Evolutionary conservation across 169 alveolate genomes (phyloP).

Genomic region (Pseudocohnilembus persalinus): DNA sequence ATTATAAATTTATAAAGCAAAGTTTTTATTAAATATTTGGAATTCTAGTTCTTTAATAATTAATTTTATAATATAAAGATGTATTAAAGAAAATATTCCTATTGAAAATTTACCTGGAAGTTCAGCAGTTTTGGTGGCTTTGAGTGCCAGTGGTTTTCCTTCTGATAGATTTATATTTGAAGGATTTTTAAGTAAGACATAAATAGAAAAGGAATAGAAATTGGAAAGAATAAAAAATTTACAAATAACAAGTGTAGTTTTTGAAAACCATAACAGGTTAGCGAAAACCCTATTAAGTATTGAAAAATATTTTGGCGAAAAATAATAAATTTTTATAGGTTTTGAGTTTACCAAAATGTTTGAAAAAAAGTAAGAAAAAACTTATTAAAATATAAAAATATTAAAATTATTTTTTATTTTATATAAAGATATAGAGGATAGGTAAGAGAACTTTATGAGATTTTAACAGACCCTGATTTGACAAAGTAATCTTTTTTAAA

Average conservation of each 20-base stretch:
- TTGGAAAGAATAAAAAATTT: conserved; percentile 29
- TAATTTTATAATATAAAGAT: conserved; percentile 25
- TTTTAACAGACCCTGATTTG: conserved; percentile 34
- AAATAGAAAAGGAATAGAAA: conserved; percentile 43
- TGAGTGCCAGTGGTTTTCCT: conserved; percentile 70
- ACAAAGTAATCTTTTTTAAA: conserved; percentile 46
- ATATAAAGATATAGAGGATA: conserved; percentile 44
- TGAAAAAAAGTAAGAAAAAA: conserved; percentile 40
- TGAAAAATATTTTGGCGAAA: conserved; percentile 53
- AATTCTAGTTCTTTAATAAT: too few relatives aligned
- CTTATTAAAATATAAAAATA: too few relatives aligned
- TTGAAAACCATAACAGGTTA: conserved; percentile 63
- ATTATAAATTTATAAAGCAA: background rate
- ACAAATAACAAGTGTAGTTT: conserved; percentile 49
- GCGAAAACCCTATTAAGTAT: conserved; percentile 39
- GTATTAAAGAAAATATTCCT: conserved; percentile 49
- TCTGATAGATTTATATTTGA: conserved; percentile 59
- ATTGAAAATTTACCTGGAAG: conserved; percentile 77
- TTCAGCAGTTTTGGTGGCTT: conserved; percentile 61
- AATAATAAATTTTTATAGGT: conserved; percentile 54
- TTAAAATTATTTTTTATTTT: too few relatives aligned
- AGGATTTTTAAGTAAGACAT: conserved; percentile 63
- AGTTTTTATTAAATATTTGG: too few relatives aligned
- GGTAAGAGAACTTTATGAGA: conserved; percentile 43
- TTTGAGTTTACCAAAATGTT: conserved; percentile 67